Evolutionary conservation across 441 rosid genomes (phyloP).

Genomic region (Pelargonium myrrhifolium): DNA sequence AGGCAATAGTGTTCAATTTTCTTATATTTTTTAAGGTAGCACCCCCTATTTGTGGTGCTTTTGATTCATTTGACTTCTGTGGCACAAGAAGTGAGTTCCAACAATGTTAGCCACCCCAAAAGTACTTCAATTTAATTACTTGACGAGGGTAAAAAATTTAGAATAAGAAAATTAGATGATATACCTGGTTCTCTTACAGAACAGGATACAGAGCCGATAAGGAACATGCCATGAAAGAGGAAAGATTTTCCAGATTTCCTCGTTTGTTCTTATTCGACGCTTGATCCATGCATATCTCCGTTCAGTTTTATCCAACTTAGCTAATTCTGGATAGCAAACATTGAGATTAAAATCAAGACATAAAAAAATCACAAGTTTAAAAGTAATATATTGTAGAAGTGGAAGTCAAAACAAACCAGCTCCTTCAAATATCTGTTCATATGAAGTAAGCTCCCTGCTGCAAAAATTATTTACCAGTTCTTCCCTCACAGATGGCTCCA

Average conservation of each 20-base stretch:
- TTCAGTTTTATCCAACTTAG: constrained; percentile 96
- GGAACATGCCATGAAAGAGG: constrained; percentile 97
- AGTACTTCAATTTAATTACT: neutral
- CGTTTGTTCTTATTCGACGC: constrained; percentile 93
- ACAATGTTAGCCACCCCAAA: constrained; percentile 11
- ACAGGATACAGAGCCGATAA: constrained; percentile 85
- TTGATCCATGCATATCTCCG: constrained; percentile 98
- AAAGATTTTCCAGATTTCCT: constrained; percentile 95
- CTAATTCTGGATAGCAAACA: constrained; percentile 55
- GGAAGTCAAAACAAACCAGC: constrained; percentile 60
- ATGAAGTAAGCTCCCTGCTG: constrained; percentile 95
- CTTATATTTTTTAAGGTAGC: neutral
- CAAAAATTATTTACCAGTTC: constrained; percentile 97
- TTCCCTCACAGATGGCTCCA: constrained; percentile 99
- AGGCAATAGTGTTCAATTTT: neutral
- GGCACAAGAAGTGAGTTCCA: constrained; percentile 6
- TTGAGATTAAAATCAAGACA: constrained; percentile 11
- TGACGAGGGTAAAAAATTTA: neutral
- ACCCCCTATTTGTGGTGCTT: neutral
- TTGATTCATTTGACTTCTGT: constrained; percentile 5
- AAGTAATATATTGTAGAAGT: constrained; percentile 7
- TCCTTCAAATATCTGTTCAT: constrained; percentile 98
- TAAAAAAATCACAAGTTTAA: constrained; percentile 8
- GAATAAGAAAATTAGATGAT: constrained; percentile 5
- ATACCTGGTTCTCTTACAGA: constrained; percentile 97